Evolutionary conservation across 305 asterid species (phyloP).

Genomic region (Salvia sclarea): DNA sequence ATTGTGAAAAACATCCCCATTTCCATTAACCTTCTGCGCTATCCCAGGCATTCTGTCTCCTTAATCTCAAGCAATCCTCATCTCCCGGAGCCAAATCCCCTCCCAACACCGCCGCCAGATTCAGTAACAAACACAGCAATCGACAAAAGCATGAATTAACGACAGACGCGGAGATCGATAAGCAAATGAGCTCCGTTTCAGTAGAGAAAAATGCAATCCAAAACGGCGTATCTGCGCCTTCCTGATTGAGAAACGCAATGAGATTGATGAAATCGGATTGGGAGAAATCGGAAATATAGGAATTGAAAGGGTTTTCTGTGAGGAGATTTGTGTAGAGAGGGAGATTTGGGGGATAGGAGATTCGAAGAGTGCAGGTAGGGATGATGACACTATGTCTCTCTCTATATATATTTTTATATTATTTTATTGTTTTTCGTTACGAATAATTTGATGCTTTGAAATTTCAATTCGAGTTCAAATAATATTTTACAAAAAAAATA

Average conservation of each 20-base stretch:
- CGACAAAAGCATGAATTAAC: conserved; percentile 4
- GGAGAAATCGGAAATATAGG: conserved; percentile 48
- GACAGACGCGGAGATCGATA: conserved; percentile 38
- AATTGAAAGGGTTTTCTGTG: conserved; percentile 43
- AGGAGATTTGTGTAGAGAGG: conserved; percentile 50
- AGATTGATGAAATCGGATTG: conserved; percentile 42
- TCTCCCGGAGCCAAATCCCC: conserved; percentile 26
- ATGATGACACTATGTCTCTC: neutral
- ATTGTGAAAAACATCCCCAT: conserved; percentile 26
- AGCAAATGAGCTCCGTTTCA: conserved; percentile 38
- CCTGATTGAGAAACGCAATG: conserved; percentile 28
- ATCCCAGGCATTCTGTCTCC: conserved; percentile 63
- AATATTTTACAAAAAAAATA: no score
- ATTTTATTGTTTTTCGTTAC: neutral
- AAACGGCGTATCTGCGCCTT: conserved; percentile 22
- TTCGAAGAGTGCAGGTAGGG: conserved; percentile 21
- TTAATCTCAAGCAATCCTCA: conserved; percentile 45
- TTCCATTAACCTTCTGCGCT: conserved; percentile 46
- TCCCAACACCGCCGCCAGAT: conserved; percentile 33
- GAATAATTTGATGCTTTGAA: no score
- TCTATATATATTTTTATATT: no score
- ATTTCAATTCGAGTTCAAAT: no score
- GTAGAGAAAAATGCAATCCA: conserved; percentile 30
- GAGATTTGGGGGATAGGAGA: neutral
- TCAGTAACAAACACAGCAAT: conserved; percentile 22